Conservation (phyloP, 139 green algal genomes). For the Tetradesmus lagerheimii region DNA sequence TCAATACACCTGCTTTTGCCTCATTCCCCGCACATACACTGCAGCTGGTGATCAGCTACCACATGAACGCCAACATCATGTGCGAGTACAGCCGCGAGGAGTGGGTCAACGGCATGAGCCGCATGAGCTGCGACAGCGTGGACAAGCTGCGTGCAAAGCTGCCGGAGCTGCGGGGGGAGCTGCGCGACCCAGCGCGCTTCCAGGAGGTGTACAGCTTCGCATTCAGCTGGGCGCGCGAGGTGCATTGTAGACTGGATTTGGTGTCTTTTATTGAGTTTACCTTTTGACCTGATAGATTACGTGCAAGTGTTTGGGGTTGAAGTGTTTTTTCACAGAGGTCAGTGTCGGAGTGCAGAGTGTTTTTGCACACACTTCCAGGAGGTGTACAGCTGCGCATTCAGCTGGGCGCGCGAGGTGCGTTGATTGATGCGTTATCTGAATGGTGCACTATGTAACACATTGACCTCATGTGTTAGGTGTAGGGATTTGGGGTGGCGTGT, state of each 20-base stretch:
- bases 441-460: too few species aligned
- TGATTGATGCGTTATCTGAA: background rate
- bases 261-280: background rate
- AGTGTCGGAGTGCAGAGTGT: too few species aligned
- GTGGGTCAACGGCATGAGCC: constrained; percentile 62
- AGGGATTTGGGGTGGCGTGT: too few species aligned
- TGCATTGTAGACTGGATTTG: constrained; percentile 1
- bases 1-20: background rate
- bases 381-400: constrained; percentile 89
- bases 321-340: too few species aligned
- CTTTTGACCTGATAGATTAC: too few species aligned
- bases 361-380: too few species aligned
- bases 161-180: constrained; percentile 74
- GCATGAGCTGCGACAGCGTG: constrained; percentile 64
- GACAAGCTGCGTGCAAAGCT: constrained; percentile 81
- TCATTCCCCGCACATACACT: background rate
- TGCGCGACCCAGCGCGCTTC: constrained; percentile 68
- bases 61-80: constrained; percentile 89
- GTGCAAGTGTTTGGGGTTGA: too few species aligned
- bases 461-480: too few species aligned
- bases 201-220: constrained; percentile 89
- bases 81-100: constrained; percentile 86
- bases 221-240: constrained; percentile 82
- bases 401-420: constrained; percentile 76
- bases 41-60: constrained; percentile 89